A percentile compares a stretch with the other conserved stretches of the same genome.
Evolutionary conservation across 352 stramenopile species (phyloP).

Genomic region (Phytophthora kernoviae): DNA sequence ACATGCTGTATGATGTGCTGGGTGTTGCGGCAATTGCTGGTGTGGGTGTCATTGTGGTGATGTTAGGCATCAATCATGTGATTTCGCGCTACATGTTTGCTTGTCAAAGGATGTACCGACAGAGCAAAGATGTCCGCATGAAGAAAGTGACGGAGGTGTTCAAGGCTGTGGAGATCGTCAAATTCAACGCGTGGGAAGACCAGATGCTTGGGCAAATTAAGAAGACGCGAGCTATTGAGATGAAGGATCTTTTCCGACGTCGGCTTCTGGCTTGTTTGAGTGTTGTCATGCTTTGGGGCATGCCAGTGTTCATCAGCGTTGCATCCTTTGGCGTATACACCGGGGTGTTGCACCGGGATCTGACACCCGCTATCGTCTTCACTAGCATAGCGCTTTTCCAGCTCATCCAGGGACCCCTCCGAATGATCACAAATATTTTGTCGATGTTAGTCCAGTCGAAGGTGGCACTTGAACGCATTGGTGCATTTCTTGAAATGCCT

Average conservation of each 20-base stretch:
- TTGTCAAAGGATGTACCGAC: constrained; percentile 28
- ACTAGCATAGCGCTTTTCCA: constrained; percentile 79
- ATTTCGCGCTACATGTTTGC: constrained; percentile 40
- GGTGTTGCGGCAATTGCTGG: constrained; percentile 42
- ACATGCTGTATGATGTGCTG: constrained; percentile 53
- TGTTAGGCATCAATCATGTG: constrained; percentile 42
- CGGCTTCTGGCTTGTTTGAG: constrained; percentile 34
- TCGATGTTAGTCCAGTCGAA: constrained; percentile 84
- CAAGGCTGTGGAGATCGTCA: constrained; percentile 90
- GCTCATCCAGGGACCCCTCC: constrained; percentile 64
- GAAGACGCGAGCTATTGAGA: constrained; percentile 33
- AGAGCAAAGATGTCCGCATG: constrained; percentile 58
- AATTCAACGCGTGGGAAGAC: constrained; percentile 93
- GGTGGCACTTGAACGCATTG: constrained; percentile 79
- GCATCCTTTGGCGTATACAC: constrained; percentile 51
- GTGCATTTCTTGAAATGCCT: constrained; percentile 71
- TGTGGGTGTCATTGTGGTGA: constrained; percentile 41
- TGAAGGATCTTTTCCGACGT: constrained; percentile 36
- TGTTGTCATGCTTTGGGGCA: constrained; percentile 50
- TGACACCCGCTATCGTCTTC: constrained; percentile 82
- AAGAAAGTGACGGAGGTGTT: constrained; percentile 65
- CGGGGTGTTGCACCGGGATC: constrained; percentile 69
- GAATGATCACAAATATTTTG: constrained; percentile 47
- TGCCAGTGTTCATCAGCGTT: constrained; percentile 57
- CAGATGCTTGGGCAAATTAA: constrained; percentile 75